Conservation (phyloP, 768 basidiomycete genomes). For the Rhizopogon vesiculosus region DNA sequence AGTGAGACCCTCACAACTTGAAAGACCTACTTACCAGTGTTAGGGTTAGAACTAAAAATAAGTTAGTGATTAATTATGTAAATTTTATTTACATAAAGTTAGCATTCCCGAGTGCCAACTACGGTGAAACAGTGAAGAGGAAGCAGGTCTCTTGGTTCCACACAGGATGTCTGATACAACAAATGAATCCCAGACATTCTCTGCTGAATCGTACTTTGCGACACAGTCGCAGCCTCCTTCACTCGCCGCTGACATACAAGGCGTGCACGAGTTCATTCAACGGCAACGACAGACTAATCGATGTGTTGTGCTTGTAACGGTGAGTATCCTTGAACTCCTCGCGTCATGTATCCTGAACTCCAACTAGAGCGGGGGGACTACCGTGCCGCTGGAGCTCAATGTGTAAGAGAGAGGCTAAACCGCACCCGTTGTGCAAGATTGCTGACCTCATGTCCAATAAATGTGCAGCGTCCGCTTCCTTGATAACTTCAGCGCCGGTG, state of each 20-base stretch:
- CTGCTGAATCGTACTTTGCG: constrained; percentile 86
- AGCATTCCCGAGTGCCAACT: no score
- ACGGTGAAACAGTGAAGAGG: background rate
- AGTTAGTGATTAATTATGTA: background rate
- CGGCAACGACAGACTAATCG: constrained; percentile 60
- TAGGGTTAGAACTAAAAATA: background rate
- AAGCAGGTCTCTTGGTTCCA: background rate
- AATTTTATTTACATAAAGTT: no score
- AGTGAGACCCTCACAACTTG: no score
- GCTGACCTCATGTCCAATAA: constrained; percentile 17
- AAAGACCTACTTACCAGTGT: background rate
- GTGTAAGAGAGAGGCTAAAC: constrained; percentile 65
- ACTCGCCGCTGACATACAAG: constrained; percentile 62
- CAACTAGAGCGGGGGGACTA: constrained; percentile 91
- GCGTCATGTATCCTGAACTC: constrained; percentile 8
- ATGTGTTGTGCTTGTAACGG: constrained; percentile 91
- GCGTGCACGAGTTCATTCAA: constrained; percentile 64
- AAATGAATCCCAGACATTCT: constrained; percentile 43
- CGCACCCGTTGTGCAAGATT: constrained; percentile 5
- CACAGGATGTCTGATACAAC: constrained; percentile 13
- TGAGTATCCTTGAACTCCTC: constrained; percentile 34
- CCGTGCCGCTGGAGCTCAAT: constrained; percentile 96
- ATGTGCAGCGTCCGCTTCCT: constrained; percentile 88
- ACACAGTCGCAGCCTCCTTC: constrained; percentile 77
- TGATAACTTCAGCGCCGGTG: constrained; percentile 97